Percentiles rank a stretch among this genome's conserved stretches.
Evolutionary conservation across 192 early-diverging fungal species (phyloP).

Genomic region (Powellomyces hirtus): DNA sequence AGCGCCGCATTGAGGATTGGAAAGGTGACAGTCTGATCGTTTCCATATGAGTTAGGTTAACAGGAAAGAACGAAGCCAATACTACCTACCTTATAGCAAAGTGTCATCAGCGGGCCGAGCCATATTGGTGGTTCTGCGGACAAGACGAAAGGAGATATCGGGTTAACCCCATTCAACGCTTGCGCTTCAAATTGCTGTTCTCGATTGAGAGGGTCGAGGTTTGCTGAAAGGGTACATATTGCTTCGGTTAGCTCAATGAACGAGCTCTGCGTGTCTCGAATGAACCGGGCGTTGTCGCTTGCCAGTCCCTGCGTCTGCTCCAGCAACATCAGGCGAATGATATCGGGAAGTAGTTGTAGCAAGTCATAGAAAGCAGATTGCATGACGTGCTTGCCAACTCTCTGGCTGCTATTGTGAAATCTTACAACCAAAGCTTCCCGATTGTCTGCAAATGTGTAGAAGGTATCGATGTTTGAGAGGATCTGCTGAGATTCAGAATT

Average conservation of each 20-base stretch:
- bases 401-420: not conserved
- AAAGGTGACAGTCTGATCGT: conserved; percentile 4
- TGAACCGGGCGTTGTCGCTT: not conserved
- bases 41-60: no score
- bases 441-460: not conserved
- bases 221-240: not conserved
- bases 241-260: not conserved
- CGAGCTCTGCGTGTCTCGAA: not conserved
- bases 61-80: no score
- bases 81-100: not conserved
- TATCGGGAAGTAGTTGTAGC: not conserved
- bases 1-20: conserved; percentile 4
- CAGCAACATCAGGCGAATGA: not conserved
- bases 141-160: no score
- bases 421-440: not conserved
- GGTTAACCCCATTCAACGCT: no score
- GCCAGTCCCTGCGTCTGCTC: not conserved
- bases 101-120: not conserved
- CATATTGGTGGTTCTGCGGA: not conserved
- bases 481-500: no score
- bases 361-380: conserved; percentile 15
- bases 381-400: conserved; percentile 6
- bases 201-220: not conserved
- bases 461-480: not conserved
- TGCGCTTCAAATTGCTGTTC: not conserved